Base-by-base conservation (phyloP, 1,139 yeast genomes). In the Tardiomyces depauwii region DNA sequence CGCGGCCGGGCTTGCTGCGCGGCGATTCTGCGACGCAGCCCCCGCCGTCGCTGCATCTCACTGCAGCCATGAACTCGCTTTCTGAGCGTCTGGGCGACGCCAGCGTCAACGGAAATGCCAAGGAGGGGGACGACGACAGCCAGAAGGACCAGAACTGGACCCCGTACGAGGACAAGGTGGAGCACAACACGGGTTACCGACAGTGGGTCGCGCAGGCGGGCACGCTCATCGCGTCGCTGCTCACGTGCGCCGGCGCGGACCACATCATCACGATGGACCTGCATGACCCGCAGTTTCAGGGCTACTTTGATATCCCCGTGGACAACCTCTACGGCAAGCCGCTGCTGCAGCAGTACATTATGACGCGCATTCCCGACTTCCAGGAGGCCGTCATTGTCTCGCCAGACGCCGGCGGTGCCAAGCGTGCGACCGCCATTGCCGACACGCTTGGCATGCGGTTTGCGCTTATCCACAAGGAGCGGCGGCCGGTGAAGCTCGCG, bases 161-260 rank as follows among this genome's bases (percentile, higher is more conserved):
- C 19, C 39, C 39, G 13, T 14, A 16, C 21, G 18, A 42, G 12
- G 55, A 48, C 28, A 55, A 47, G n/a, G 48, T 55, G 18, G 60
- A 64, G 44, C 51, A 51, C 47, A 74, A 74, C 49, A 71, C 84
- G 28, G 94, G 95, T 2, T 86, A 88, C 66, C 83, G 85, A 61
- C 83, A 88, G 57, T 91, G 98, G 97, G 82, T 89, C 28, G 94
- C 96, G 0, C 97, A 89, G 64, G 82, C 91, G 43, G 98, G 99
- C 10, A 88, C 95, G 2, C 71, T 93, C 51, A 78, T 93, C 52
- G 97, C 98, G 41, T 83, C 88, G 57, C 68, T 91, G 53, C 70
- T 93, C 53, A 84, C 88, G 12, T 80, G 94, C 2, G 95, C 98
- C 0, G 98, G 99, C 32, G 96, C 97, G 1, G 95, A 93, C 65